Conservation (phyloP, 495 filamentous ascomycete species). For the Penicillium paradoxum region DNA sequence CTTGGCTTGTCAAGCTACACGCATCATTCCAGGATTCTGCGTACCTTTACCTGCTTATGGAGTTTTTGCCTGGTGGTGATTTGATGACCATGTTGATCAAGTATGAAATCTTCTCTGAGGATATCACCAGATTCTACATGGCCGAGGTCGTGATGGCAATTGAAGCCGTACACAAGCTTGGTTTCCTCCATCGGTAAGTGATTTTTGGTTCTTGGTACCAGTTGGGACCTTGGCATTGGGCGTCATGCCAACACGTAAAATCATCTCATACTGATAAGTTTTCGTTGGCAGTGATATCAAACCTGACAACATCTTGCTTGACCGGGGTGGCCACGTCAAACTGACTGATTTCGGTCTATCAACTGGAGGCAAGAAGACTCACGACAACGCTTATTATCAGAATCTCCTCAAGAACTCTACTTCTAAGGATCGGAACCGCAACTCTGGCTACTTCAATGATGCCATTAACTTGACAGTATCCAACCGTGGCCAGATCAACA, state of each 20-base stretch:
- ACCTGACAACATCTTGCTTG: constrained; percentile 96
- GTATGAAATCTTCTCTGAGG: constrained; percentile 98
- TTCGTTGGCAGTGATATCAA: constrained; percentile 78
- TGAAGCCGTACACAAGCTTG: constrained; percentile 94
- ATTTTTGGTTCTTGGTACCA: not conserved
- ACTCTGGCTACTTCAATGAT: constrained; percentile 84
- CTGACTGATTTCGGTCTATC: constrained; percentile 97
- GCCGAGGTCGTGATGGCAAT: constrained; percentile 96
- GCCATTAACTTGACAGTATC: constrained; percentile 98
- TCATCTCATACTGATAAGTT: constrained; percentile 9
- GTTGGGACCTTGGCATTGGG: not conserved
- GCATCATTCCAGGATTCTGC: constrained; percentile 95
- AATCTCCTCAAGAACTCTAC: constrained; percentile 85
- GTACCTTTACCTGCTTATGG: constrained; percentile 98
- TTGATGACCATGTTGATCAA: constrained; percentile 99
- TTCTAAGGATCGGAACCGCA: constrained; percentile 62
- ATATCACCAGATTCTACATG: constrained; percentile 99
- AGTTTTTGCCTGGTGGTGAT: constrained; percentile 96
- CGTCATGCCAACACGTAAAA: not conserved
- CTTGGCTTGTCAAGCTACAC: constrained; percentile 97
- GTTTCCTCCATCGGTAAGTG: constrained; percentile 94
- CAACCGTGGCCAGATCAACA: constrained; percentile 94
- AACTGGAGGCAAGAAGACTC: constrained; percentile 94
- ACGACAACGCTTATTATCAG: constrained; percentile 97
- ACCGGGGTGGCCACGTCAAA: constrained; percentile 94